A percentile compares a stretch with the other conserved stretches of the same genome.
These are phyloP conservation scores for Beauveria bassiana DNA, from an alignment of 2,329 filamentous ascomycete genomes.

Conservation along the genomic window DNA sequence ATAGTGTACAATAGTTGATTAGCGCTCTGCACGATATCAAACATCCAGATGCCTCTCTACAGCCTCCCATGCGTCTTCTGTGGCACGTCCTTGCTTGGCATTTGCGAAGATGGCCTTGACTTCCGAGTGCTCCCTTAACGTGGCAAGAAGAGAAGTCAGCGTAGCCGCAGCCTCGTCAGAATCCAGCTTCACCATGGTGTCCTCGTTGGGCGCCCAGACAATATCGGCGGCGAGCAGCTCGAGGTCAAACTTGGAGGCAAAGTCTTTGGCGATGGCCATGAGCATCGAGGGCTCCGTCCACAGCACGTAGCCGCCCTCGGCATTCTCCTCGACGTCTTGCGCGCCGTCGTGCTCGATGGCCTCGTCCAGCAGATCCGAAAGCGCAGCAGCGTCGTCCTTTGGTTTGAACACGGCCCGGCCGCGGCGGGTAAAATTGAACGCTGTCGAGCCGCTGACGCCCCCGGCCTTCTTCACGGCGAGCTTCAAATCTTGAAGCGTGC, in stretches of 20 bases:
- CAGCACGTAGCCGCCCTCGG: constrained; percentile 62
- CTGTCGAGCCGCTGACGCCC: constrained; percentile 64
- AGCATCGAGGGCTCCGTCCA: constrained; percentile 30
- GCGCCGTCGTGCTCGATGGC: constrained; percentile 75
- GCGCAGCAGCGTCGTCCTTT: constrained; percentile 40
- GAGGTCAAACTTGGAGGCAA: constrained; percentile 57
- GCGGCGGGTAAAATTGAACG: constrained; percentile 77
- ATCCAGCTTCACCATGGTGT: constrained; percentile 61
- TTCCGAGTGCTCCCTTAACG: constrained; percentile 58
- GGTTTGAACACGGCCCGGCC: constrained; percentile 65
- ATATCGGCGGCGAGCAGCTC: constrained; percentile 71
- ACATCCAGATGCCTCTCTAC: constrained; percentile 47
- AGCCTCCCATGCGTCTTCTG: constrained; percentile 46
- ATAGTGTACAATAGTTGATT: constrained; percentile 4
- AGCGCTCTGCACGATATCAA: constrained; percentile 19
- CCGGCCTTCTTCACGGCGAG: constrained; percentile 62
- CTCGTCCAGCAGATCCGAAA: constrained; percentile 70
- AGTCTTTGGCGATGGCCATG: constrained; percentile 29
- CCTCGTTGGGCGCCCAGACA: constrained; percentile 75
- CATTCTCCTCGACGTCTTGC: constrained; percentile 61
- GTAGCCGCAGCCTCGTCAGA: constrained; percentile 45
- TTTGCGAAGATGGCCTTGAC: constrained; percentile 80
- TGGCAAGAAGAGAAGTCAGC: constrained; percentile 52
- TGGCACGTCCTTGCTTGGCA: constrained; percentile 39
- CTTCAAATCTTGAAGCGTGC: constrained; percentile 67